Conservation (phyloP, 2,329 filamentous ascomycete species). For the Paracoccidioides brasiliensis region DNA sequence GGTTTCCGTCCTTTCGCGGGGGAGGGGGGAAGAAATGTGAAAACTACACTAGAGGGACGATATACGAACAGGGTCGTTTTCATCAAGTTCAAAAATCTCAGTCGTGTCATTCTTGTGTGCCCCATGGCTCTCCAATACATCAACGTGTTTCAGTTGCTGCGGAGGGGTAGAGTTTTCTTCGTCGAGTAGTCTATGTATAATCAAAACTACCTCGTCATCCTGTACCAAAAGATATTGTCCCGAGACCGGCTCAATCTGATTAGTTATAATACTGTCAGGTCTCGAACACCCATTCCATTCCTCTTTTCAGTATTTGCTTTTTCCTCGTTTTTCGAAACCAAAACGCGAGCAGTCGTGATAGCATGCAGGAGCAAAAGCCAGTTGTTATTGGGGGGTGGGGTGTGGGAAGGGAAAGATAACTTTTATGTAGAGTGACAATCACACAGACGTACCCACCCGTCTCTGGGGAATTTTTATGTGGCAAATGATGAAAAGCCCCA, state of each 20-base stretch:
- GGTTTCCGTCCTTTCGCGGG: not conserved
- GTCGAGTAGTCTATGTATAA: slow-evolving; percentile 1
- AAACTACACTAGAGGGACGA: not conserved
- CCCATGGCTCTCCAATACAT: not conserved
- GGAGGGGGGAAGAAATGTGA: not conserved
- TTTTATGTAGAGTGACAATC: not conserved
- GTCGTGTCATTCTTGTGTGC: not conserved
- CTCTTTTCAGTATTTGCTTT: not conserved
- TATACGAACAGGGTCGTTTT: slow-evolving; percentile 5
- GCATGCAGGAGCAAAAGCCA: not conserved
- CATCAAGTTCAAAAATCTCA: not conserved
- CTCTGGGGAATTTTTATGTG: not conserved
- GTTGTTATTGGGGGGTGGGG: not conserved
- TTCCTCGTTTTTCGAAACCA: not conserved
- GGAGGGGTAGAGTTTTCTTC: not conserved
- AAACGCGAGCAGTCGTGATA: not conserved
- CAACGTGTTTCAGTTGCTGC: not conserved
- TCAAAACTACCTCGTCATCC: slow-evolving; percentile 1
- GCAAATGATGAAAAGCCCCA: not conserved
- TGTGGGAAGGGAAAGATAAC: not conserved
- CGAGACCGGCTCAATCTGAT: not conserved
- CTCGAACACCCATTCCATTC: not conserved
- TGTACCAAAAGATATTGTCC: not conserved
- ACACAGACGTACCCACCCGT: not conserved
- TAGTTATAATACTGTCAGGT: not conserved